These are phyloP conservation scores for Fusarium compactum DNA, from an alignment of 2,329 filamentous ascomycete species.

Conservation along the genomic window DNA sequence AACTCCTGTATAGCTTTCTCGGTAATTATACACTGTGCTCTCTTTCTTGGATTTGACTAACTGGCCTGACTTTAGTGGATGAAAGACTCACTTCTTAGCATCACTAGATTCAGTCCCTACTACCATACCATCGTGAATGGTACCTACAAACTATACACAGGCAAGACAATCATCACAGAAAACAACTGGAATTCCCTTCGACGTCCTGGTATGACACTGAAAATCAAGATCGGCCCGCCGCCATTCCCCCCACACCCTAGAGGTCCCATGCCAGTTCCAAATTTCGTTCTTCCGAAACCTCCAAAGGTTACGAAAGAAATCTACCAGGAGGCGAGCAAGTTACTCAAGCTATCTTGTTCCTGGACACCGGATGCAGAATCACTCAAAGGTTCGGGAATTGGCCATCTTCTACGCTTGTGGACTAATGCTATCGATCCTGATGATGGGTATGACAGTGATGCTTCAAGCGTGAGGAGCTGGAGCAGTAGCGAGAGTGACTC, in stretches of 20 bases:
- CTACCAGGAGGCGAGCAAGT: not conserved
- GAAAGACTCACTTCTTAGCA: too few relatives aligned
- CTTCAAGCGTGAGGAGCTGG: not conserved
- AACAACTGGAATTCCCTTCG: conserved; percentile 3
- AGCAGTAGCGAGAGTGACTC: not conserved
- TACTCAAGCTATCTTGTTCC: accelerated
- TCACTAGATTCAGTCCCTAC: too few relatives aligned
- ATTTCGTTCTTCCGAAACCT: too few relatives aligned
- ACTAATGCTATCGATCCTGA: conserved; percentile 11
- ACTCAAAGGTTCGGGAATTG: not conserved
- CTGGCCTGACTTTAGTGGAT: too few relatives aligned
- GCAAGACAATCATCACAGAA: not conserved
- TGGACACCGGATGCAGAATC: not conserved
- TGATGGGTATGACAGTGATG: not conserved
- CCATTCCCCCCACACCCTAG: too few relatives aligned
- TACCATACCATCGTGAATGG: too few relatives aligned
- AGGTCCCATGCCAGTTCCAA: too few relatives aligned
- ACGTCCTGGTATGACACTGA: conserved; percentile 4
- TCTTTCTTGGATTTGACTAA: too few relatives aligned
- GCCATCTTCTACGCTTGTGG: not conserved
- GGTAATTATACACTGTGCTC: too few relatives aligned
- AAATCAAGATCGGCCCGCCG: too few relatives aligned
- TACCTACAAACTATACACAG: not conserved
- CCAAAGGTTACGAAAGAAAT: too few relatives aligned
- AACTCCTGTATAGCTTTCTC: too few relatives aligned